Conservation (phyloP, 1,139 yeast species). For the Suhomyces terraborum region DNA sequence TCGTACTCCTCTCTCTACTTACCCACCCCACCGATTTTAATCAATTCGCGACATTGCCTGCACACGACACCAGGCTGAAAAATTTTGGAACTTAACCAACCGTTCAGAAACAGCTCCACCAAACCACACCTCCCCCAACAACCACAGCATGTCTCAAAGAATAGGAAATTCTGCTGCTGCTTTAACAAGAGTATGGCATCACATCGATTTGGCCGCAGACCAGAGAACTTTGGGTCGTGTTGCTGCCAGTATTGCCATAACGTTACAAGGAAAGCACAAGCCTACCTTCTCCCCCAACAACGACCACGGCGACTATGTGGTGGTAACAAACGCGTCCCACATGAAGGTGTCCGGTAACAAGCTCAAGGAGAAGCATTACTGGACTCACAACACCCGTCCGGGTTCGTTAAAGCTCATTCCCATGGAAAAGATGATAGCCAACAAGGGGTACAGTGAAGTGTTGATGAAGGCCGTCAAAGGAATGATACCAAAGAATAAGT, state of each 20-base stretch:
- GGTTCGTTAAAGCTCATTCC: conserved; percentile 85
- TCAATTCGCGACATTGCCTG: conserved; percentile 3
- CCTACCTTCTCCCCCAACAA: conserved; percentile 74
- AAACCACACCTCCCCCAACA: not conserved
- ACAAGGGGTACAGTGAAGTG: conserved; percentile 85
- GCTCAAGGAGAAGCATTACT: conserved; percentile 78
- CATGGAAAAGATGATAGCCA: conserved; percentile 73
- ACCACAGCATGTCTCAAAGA: conserved; percentile 52
- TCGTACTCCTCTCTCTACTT: too few relatives aligned
- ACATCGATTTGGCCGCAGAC: conserved; percentile 86
- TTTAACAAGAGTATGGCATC: conserved; percentile 92
- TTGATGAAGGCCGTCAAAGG: conserved; percentile 87
- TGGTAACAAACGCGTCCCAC: conserved; percentile 87
- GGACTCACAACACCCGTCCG: conserved; percentile 89
- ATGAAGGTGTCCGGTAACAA: conserved; percentile 83
- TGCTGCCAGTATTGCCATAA: conserved; percentile 83
- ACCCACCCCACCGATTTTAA: too few relatives aligned
- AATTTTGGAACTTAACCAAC: conserved; percentile 6
- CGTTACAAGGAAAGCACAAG: conserved; percentile 94
- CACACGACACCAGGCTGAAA: conserved; percentile 8
- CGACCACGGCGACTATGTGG: conserved; percentile 96
- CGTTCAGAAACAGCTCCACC: not conserved
- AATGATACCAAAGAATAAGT: conserved; percentile 91
- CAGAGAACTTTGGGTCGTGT: conserved; percentile 86
- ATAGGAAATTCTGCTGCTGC: conserved; percentile 68